Percentiles rank a stretch among this genome's conserved stretches.
These are phyloP conservation scores for Coemansia sp. DNA, from an alignment of 192 early-diverging fungal genomes.

Conservation along the genomic window DNA sequence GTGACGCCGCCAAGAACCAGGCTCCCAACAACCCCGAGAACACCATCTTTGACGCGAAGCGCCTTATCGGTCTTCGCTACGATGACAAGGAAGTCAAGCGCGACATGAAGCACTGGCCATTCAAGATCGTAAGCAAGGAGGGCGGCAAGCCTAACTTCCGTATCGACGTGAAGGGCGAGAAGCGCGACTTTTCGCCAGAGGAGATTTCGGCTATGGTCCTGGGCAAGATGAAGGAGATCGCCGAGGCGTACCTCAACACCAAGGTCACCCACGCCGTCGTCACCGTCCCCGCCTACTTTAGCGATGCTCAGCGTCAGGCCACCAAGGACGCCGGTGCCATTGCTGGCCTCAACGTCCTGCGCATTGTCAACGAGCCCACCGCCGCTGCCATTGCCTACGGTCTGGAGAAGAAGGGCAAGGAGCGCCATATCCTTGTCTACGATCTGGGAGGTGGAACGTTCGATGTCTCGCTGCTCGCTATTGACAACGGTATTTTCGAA, in stretches of 20 bases:
- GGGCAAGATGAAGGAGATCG: conserved; percentile 99
- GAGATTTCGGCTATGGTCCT: conserved; percentile 99
- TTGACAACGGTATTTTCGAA: conserved; percentile 98
- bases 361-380: conserved; percentile 99
- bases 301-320: conserved; percentile 99
- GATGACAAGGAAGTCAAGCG: conserved; percentile 85
- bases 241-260: conserved; percentile 76
- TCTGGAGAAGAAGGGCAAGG: conserved; percentile 94
- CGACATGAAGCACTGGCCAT: conserved; percentile 95
- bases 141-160: conserved; percentile 76
- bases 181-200: conserved; percentile 86
- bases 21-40: conserved; percentile 82
- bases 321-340: conserved; percentile 99
- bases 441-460: conserved; percentile 98
- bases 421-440: conserved; percentile 93
- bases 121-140: conserved; percentile 80
- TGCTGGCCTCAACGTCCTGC: conserved; percentile 93
- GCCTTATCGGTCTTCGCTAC: conserved; percentile 87
- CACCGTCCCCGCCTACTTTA: conserved; percentile 99
- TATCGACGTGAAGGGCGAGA: conserved; percentile 82
- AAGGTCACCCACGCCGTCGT: conserved; percentile 87
- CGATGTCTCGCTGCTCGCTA: conserved; percentile 95
- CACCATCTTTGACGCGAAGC: conserved; percentile 93
- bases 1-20: conserved; percentile 96
- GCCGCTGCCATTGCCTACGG: conserved; percentile 99